Conservation (phyloP, 2,329 filamentous ascomycete genomes). For the Aspergillus tamarii region DNA sequence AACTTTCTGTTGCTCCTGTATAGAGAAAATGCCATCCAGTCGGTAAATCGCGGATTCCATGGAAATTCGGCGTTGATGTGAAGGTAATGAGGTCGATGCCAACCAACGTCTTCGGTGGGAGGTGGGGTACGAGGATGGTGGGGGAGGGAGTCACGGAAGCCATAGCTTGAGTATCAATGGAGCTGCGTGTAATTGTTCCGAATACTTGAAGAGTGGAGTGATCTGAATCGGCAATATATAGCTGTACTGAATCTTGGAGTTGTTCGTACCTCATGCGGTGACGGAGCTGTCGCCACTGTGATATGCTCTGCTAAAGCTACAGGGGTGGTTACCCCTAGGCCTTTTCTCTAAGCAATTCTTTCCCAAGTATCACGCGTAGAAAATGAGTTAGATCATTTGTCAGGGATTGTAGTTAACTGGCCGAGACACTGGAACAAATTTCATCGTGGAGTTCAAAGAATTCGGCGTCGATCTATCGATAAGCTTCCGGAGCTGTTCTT, state of each 20-base stretch:
- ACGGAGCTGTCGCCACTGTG: neutral
- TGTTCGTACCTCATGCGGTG: neutral
- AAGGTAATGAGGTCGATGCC: conserved; percentile 62
- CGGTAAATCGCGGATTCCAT: conserved; percentile 63
- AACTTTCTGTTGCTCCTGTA: conserved; percentile 59
- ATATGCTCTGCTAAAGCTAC: neutral
- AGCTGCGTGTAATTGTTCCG: neutral
- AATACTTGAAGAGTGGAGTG: neutral
- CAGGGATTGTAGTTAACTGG: neutral
- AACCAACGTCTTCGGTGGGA: conserved; percentile 53
- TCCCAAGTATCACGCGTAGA: too few relatives aligned
- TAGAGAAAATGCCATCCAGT: conserved; percentile 65
- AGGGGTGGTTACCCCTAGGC: neutral
- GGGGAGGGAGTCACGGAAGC: conserved; percentile 34
- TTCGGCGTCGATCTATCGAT: neutral
- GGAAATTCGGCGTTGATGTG: conserved; percentile 63
- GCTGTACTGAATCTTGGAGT: neutral
- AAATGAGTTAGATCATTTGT: neutral
- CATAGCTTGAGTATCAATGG: neutral
- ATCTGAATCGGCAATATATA: neutral
- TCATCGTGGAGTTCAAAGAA: neutral
- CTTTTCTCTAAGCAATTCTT: neutral
- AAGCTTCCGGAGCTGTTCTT: neutral
- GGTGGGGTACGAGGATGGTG: conserved; percentile 47
- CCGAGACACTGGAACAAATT: neutral